A percentile compares a stretch with the other conserved stretches of the same genome.
Conservation (phyloP, 345 rosid genomes). For the Raphanus raphanistrum region DNA sequence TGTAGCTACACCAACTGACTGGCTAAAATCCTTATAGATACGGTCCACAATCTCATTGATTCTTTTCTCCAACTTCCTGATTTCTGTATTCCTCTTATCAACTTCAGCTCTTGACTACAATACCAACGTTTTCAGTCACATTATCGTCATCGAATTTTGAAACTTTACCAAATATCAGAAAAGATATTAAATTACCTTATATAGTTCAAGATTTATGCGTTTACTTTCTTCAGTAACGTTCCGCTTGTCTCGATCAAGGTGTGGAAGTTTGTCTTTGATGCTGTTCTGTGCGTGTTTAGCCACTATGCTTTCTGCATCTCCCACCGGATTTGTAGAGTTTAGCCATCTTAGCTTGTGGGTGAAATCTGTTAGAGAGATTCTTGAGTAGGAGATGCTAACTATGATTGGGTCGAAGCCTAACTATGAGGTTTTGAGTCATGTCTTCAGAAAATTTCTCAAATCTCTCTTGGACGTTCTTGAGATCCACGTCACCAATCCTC, state of each 20-base stretch:
- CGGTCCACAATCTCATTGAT: slow-evolving; percentile 86
- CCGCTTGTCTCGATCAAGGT: slow-evolving; percentile 68
- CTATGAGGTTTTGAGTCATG: too few species aligned
- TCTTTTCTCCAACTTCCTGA: slow-evolving; percentile 74
- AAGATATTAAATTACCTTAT: slow-evolving; percentile 49
- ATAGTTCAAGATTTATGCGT: slow-evolving; percentile 63
- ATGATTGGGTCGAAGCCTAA: too few species aligned
- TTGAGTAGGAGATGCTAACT: too few species aligned
- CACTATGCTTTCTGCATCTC: too few species aligned
- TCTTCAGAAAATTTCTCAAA: too few species aligned
- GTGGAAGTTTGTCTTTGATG: slow-evolving; percentile 75
- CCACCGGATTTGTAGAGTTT: too few species aligned
- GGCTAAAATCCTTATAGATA: slow-evolving; percentile 75
- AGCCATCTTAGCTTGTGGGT: too few species aligned
- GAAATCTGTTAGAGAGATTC: too few species aligned
- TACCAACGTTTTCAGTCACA: slow-evolving; percentile 17
- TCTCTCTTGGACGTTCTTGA: too few species aligned
- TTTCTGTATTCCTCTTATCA: slow-evolving; percentile 60
- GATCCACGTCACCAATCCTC: too few species aligned
- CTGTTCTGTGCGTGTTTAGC: slow-evolving; percentile 65
- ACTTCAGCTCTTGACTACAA: slow-evolving; percentile 65
- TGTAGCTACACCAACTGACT: slow-evolving; percentile 76
- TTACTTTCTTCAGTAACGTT: slow-evolving; percentile 62
- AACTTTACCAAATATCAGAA: slow-evolving; percentile 13
- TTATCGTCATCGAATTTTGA: slow-evolving; percentile 8